Conservation (phyloP, 2,329 filamentous ascomycete genomes). For the Apiospora koreana region DNA sequence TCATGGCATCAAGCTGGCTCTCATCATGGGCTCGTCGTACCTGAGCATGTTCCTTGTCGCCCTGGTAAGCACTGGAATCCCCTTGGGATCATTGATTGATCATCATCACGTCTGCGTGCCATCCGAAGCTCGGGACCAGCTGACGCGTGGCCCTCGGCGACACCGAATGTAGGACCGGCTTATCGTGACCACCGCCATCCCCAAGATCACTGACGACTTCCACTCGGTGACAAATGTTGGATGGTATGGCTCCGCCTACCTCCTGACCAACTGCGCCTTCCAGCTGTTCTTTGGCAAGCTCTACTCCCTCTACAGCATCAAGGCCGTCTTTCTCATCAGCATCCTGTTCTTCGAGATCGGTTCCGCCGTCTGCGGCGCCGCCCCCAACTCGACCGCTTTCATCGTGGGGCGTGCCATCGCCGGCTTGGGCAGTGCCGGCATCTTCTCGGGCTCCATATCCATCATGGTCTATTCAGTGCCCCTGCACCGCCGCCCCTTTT, state of each 20-base stretch:
- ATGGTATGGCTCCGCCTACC: constrained; percentile 40
- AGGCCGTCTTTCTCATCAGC: constrained; percentile 30
- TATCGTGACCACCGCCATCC: too few relatives aligned
- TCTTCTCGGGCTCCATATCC: constrained; percentile 35
- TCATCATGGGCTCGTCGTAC: too few relatives aligned
- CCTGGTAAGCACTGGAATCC: too few relatives aligned
- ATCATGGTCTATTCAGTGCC: constrained; percentile 18
- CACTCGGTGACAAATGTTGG: constrained; percentile 38
- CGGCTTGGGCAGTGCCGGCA: constrained; percentile 39
- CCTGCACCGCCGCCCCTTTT: constrained; percentile 20
- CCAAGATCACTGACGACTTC: too few relatives aligned
- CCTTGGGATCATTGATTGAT: too few relatives aligned
- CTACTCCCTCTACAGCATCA: constrained; percentile 40
- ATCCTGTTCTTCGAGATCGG: constrained; percentile 39
- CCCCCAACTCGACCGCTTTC: constrained; percentile 39
- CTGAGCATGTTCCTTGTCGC: too few relatives aligned
- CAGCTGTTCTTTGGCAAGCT: constrained; percentile 43
- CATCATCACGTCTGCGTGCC: too few relatives aligned
- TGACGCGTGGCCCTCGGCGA: too few relatives aligned
- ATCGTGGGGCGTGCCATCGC: constrained; percentile 43
- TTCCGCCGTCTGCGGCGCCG: constrained; percentile 41
- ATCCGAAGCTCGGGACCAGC: too few relatives aligned
- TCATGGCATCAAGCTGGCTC: too few relatives aligned
- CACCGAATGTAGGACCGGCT: too few relatives aligned
- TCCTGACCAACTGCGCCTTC: constrained; percentile 38